A percentile compares a stretch with the other conserved stretches of the same genome.
Evolutionary conservation across 2,329 filamentous ascomycete genomes (phyloP).

Genomic region (Achaetomium macrosporum): DNA sequence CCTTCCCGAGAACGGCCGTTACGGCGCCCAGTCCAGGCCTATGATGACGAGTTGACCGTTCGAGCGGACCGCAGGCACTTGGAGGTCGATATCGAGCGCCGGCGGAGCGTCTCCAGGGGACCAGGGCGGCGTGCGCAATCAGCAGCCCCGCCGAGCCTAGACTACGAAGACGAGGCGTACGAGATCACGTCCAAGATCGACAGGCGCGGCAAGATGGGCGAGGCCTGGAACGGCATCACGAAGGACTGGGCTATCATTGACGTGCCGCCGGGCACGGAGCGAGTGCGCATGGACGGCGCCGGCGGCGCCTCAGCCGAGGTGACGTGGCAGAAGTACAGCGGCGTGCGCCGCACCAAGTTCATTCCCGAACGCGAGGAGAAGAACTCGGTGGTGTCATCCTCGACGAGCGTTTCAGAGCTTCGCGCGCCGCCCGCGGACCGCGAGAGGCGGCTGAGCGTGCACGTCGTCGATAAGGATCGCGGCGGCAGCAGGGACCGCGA

Average conservation of each 20-base stretch:
- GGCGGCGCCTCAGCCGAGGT: conserved; percentile 72
- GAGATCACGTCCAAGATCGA: conserved; percentile 54
- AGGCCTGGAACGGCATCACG: conserved; percentile 68
- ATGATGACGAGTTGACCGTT: conserved; percentile 60
- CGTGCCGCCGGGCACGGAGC: conserved; percentile 75
- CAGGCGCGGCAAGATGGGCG: conserved; percentile 60
- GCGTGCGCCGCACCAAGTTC: conserved; percentile 68
- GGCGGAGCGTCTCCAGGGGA: conserved; percentile 26
- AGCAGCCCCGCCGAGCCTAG: conserved; percentile 39
- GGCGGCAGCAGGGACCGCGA: conserved; percentile 29
- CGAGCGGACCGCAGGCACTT: conserved; percentile 49
- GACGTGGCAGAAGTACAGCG: conserved; percentile 73
- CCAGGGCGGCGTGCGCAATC: conserved; percentile 47
- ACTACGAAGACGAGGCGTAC: conserved; percentile 61
- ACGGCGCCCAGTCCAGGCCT: conserved; percentile 35
- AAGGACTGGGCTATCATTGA: conserved; percentile 78
- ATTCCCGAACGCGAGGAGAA: conserved; percentile 58
- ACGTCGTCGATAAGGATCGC: conserved; percentile 25
- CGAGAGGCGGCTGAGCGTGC: conserved; percentile 25
- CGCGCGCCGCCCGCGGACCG: conserved; percentile 13
- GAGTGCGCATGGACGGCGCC: conserved; percentile 73
- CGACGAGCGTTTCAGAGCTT: conserved; percentile 24
- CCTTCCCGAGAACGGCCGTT: conserved; percentile 33
- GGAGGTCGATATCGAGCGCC: conserved; percentile 38
- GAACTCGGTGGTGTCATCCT: conserved; percentile 21